These are phyloP conservation scores for Iberis pinnata DNA, from an alignment of 345 rosid species.

Conservation along the genomic window DNA sequence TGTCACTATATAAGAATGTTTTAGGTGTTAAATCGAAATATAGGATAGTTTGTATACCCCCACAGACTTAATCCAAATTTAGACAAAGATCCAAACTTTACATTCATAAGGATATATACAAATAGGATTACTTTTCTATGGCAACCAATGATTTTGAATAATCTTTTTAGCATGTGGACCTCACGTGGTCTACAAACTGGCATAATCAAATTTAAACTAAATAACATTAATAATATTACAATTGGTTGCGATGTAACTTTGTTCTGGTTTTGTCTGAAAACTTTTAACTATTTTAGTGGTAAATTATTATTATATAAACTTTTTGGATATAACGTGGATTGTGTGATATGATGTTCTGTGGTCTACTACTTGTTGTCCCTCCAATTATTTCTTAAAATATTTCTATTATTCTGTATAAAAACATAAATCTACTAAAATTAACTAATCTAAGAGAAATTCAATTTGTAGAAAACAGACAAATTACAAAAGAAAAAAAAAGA, in stretches of 20 bases:
- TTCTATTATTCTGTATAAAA: too few species aligned
- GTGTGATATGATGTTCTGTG: constrained; percentile 23
- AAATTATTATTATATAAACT: constrained; percentile 4
- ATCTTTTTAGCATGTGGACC: constrained; percentile 16
- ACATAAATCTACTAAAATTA: too few species aligned
- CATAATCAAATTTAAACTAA: background rate
- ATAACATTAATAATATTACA: background rate
- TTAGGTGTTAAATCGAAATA: constrained; percentile 6
- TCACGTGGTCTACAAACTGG: constrained; percentile 24
- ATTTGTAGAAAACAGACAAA: background rate
- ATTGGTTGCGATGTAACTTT: constrained; percentile 17
- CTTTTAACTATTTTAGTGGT: constrained; percentile 12
- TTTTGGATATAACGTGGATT: constrained; percentile 10
- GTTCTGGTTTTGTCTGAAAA: constrained; percentile 25
- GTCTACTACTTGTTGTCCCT: constrained; percentile 20
- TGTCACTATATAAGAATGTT: background rate
- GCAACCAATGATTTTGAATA: constrained; percentile 26
- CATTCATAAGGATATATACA: too few species aligned
- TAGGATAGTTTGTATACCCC: constrained; percentile 13
- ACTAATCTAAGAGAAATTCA: constrained; percentile 1
- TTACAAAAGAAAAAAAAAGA: background rate
- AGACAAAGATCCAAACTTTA: constrained; percentile 24
- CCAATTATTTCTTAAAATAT: constrained; percentile 6
- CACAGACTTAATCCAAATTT: constrained; percentile 18
- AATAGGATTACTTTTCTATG: constrained; percentile 24